phyloP scores from a whole-genome alignment of 139 green algal species.

The Chlorella sp. region DNA sequence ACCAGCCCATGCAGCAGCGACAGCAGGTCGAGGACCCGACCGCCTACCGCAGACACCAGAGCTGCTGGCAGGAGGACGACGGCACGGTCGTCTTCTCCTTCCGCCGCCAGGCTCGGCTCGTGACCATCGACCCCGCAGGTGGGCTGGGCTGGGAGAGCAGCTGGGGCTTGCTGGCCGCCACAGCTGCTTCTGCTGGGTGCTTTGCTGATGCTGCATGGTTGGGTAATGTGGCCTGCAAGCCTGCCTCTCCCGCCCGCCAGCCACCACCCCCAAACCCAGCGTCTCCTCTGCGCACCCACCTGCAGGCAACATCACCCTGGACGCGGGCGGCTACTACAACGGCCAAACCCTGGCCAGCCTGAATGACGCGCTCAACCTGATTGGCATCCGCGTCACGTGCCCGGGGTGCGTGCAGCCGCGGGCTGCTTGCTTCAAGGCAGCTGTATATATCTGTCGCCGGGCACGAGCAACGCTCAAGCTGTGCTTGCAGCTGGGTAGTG shows the following conservation, averaged over 20 bases:
- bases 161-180: not conserved
- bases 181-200: not conserved
- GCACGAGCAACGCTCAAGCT: too few species aligned
- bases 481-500: too few species aligned
- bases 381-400: conserved; percentile 34
- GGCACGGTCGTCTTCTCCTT: conserved; percentile 22
- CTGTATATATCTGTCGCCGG: too few species aligned
- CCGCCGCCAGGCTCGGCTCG: not conserved
- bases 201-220: not conserved
- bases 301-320: conserved; percentile 23
- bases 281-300: not conserved
- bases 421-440: too few species aligned
- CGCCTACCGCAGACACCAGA: not conserved
- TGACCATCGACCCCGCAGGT: conserved; percentile 1
- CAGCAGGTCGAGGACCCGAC: not conserved
- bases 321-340: conserved; percentile 19
- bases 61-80: conserved; percentile 7
- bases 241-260: too few species aligned
- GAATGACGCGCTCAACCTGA: conserved; percentile 36
- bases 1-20: not conserved
- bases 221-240: too few species aligned
- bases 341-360: not conserved
- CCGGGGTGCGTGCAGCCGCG: not conserved
- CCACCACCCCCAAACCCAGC: too few species aligned
- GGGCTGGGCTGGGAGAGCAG: not conserved